Evolutionary conservation across 2,329 filamentous ascomycete species (phyloP).

Genomic region (Parafenestella ontariensis): DNA sequence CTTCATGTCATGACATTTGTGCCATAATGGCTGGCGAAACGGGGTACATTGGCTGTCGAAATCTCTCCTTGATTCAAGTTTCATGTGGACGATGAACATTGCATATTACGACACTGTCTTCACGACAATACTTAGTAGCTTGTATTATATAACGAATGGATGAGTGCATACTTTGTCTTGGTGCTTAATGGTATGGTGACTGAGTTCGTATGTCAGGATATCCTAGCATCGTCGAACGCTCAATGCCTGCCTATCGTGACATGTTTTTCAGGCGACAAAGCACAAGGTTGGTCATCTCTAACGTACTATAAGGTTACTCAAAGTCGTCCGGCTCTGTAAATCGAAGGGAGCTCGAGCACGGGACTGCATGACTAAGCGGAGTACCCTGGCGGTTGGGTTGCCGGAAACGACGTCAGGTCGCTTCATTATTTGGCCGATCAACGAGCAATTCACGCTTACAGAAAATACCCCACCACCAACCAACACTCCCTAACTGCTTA

Average conservation of each 20-base stretch:
- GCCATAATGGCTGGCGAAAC: constrained; percentile 16
- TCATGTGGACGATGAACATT: constrained; percentile 16
- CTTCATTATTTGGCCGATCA: constrained; percentile 24
- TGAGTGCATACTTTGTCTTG: constrained; percentile 2
- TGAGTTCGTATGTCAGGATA: too few species aligned
- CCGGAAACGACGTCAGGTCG: constrained; percentile 25
- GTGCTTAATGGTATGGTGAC: neutral
- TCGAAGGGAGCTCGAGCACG: too few species aligned
- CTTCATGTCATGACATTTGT: constrained; percentile 15
- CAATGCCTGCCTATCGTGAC: too few species aligned
- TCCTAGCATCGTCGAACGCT: too few species aligned
- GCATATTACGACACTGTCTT: constrained; percentile 22
- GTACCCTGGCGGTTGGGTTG: constrained; percentile 16
- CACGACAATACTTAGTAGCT: constrained; percentile 20
- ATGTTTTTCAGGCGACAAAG: too few species aligned
- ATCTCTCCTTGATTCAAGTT: constrained; percentile 15
- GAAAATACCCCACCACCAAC: constrained; percentile 24
- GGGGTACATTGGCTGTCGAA: constrained; percentile 10
- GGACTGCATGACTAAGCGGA: constrained; percentile 16
- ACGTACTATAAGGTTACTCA: too few species aligned
- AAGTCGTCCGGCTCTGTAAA: too few species aligned
- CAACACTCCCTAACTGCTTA: constrained; percentile 8
- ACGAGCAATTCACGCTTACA: constrained; percentile 17
- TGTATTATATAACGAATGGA: constrained; percentile 26
- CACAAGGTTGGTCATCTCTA: too few species aligned